A percentile compares a stretch with the other conserved stretches of the same genome.
Conservation (phyloP, 371 early-diverging fungal species). For the Mucor piriformis region DNA sequence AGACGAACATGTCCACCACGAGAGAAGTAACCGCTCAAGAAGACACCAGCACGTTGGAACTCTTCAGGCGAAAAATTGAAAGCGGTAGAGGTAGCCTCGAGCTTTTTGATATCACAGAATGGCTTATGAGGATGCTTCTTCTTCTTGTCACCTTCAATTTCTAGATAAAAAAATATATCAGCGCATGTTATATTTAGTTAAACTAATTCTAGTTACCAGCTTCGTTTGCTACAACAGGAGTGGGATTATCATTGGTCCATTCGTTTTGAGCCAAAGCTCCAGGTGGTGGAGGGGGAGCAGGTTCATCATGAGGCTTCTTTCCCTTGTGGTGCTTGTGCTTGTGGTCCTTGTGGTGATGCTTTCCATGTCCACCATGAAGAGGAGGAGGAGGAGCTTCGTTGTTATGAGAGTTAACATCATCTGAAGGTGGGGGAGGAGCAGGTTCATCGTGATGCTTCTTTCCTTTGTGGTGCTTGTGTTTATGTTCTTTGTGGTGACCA, state of each 20-base stretch:
- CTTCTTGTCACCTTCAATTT: background rate
- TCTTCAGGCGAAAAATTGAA: slow-evolving; percentile 25
- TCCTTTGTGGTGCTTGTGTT: slow-evolving; percentile 13
- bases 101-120: slow-evolving; percentile 19
- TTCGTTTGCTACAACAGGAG: background rate
- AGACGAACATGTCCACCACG: slow-evolving; percentile 19
- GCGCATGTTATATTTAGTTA: too few species aligned
- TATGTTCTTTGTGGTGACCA: slow-evolving; percentile 9
- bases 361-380: slow-evolving; percentile 1
- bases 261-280: background rate
- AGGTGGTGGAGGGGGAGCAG: background rate
- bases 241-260: too few species aligned
- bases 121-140: slow-evolving; percentile 13
- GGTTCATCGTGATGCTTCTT: background rate
- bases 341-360: slow-evolving; percentile 12
- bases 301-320: background rate
- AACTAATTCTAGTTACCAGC: background rate
- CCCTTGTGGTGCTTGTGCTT: slow-evolving; percentile 15
- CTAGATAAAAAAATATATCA: background rate
- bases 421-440: slow-evolving; percentile 3
- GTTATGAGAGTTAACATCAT: background rate
- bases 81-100: slow-evolving; percentile 16
- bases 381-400: slow-evolving; percentile 1
- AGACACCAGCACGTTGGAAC: slow-evolving; percentile 21
- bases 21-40: slow-evolving; percentile 20